Base-by-base conservation (phyloP, 2,329 filamentous ascomycete species). In the Pezicula radicicola region DNA sequence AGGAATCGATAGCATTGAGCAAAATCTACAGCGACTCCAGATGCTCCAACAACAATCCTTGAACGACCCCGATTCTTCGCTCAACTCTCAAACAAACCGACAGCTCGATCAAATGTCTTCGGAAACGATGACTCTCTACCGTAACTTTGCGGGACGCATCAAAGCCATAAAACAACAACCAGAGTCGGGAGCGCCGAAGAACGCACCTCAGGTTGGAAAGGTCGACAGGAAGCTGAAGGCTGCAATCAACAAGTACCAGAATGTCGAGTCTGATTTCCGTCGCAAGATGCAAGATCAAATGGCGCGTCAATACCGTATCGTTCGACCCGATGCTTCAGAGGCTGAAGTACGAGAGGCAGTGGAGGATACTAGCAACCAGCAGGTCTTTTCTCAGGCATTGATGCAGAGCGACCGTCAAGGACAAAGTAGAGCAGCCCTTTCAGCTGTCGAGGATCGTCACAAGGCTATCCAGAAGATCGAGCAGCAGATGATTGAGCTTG, bases 401-500 rank as follows among this genome's bases (percentile, higher is more conserved):
- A 83, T 95, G 76, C 83, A 87, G 73, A 89, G 84, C 68, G 88
- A 88, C 71, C 86, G 90, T 65, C 84, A 85, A 66, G 89, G 91
- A 46, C 88, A 95, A 70, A 89, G 91, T 40, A 85, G 88, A 58
- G 83, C 85, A 36, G 90, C 91, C 35, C 79, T 96, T 51, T 82
- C 81, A 60, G 90, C 90, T 59, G 91, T 96, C 35, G 82, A 88
- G 69, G 84, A 89, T 65, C 88, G 94, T 60, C 91, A 96, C 69
- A 84, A 84, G 48, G 91, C 89, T 40, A 88, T 99, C 60, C 83
- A 91, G 72, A 93, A 95, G 79, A 96, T 97, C 66, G 91, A 96
- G 75, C 78, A 83, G 66, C 89, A 95, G 68, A 89, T 97, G 81
- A 84, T 89, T 10, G 89, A 96, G 71, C 78, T 99, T 51, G 84